Base-by-base conservation (phyloP, 2,329 filamentous ascomycete genomes). In the Colletotrichum destructivum region DNA sequence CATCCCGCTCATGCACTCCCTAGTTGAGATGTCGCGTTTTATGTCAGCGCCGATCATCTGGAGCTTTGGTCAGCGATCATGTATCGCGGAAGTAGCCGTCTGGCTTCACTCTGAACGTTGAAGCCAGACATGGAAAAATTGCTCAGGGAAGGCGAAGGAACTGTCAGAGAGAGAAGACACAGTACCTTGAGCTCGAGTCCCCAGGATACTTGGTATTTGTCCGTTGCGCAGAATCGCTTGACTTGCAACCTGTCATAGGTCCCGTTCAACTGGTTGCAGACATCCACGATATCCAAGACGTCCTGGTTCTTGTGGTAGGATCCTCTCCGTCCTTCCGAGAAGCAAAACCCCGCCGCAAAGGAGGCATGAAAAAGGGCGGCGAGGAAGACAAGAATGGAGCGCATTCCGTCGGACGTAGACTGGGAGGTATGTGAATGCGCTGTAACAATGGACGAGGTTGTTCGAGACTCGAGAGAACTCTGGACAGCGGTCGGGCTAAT, bases 1-100 rank as follows among this genome's bases (percentile, higher is more conserved):
- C 56, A 59, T 59, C 2, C 56, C 56, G 21, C 18, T 15, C 56
- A 59, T 44, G 7, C 56, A 59, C 56, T 59, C 56, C 3, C 26
- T 42, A 8, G n/a, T 13, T 1, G 40, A 15, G 16, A 59, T 59
- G 1, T 44, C 40, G 8, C 56, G 56, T 2, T 42, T 59, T n/a
- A 9, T 9, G 0, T 12, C 16, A 3, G 8, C 1, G 9, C 56
- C 56, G 4, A 59, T 59, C 38, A 59, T 42, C 56, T 59, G 3
- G n/a, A 23, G 4, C 3, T 15, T 15, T 5, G 35, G n/a, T 59
- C 2, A 59, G 38, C 12, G 8, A 13, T 16, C 21, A 8, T 9
- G 8, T 47, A 8, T 8, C 8, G 11, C 2, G 0, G 3, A 21
- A 47, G 2, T 11, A 23, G n/a, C 16, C 7, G 7, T 49, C 18